Percentiles rank a stretch among this genome's conserved stretches.
phyloP scores from a whole-genome alignment of 2,329 filamentous ascomycete species.

The Cryphonectria carpinicola region DNA sequence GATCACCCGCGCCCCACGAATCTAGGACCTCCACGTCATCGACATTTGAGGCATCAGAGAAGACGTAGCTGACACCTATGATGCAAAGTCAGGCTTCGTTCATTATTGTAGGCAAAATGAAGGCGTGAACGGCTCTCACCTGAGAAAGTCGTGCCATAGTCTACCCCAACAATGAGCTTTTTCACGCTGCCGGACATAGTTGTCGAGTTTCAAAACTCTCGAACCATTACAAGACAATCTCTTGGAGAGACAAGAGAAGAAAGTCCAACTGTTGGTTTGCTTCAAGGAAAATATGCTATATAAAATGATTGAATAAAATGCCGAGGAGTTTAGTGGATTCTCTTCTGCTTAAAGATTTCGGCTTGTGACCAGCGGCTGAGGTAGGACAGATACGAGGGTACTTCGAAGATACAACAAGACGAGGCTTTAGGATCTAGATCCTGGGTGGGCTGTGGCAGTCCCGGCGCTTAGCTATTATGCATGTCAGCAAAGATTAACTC shows the following conservation, averaged over 20 bases:
- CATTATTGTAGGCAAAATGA: not conserved
- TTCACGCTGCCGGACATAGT: slow-evolving; percentile 8
- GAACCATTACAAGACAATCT: not conserved
- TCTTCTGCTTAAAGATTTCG: slow-evolving; percentile 2
- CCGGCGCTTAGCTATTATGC: slow-evolving; percentile 4
- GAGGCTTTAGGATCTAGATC: slow-evolving; percentile 2
- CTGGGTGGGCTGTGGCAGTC: not conserved
- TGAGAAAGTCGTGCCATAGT: slow-evolving; percentile 13
- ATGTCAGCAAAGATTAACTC: not conserved
- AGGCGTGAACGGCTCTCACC: not conserved
- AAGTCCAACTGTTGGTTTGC: not conserved
- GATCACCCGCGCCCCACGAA: slow-evolving; percentile 6
- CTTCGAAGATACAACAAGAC: not conserved
- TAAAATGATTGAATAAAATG: not conserved
- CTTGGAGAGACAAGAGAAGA: not conserved
- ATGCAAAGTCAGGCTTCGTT: not conserved
- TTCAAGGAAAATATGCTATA: not conserved
- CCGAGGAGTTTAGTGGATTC: not conserved
- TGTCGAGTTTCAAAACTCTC: not conserved
- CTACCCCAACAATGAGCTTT: slow-evolving; percentile 7
- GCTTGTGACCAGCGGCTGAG: not conserved
- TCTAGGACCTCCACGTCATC: slow-evolving; percentile 11
- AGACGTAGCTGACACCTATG: slow-evolving; percentile 15
- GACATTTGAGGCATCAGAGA: slow-evolving; percentile 8
- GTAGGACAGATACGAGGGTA: not conserved